Conservation (phyloP, 1,139 yeast species). For the Debaryomyces sp. region DNA sequence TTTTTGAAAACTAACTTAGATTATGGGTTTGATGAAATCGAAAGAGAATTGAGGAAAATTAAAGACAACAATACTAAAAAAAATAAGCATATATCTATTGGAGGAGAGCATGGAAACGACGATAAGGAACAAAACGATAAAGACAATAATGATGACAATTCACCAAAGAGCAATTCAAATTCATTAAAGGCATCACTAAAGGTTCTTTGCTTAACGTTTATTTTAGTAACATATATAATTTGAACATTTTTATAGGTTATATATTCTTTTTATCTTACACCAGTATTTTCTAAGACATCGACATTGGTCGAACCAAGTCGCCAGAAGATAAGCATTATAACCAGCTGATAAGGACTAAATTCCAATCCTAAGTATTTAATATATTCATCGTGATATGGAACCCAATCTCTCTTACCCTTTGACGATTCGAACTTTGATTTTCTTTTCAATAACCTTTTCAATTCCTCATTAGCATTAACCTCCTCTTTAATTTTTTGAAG, state of each 20-base stretch:
- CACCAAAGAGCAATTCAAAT: neutral
- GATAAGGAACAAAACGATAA: slow-evolving; percentile 25
- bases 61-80: slow-evolving; percentile 18
- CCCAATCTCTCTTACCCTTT: slow-evolving; percentile 56
- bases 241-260: slow-evolving; percentile 3
- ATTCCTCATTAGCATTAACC: slow-evolving; percentile 31
- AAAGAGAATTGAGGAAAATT: slow-evolving; percentile 36
- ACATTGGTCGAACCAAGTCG: slow-evolving; percentile 61
- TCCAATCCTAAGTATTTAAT: slow-evolving; percentile 56
- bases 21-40: slow-evolving; percentile 42
- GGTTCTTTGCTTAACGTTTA: slow-evolving; percentile 1
- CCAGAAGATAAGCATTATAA: slow-evolving; percentile 78
- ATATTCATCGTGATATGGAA: slow-evolving; percentile 61
- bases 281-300: slow-evolving; percentile 42
- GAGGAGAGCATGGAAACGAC: slow-evolving; percentile 44
- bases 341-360: slow-evolving; percentile 69
- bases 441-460: slow-evolving; percentile 30
- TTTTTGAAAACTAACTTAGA: slow-evolving; percentile 33
- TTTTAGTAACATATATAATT: slow-evolving; percentile 2
- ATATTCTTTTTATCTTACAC: slow-evolving; percentile 2
- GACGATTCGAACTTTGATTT: slow-evolving; percentile 40
- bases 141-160: slow-evolving; percentile 5
- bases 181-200: slow-evolving; percentile 1
- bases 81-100: slow-evolving; percentile 31
- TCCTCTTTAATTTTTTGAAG: slow-evolving; percentile 41